Evolutionary conservation across 495 filamentous ascomycete genomes (phyloP), one percentile per base, ranked within the genome.

Genomic region (Penicillium desertorum): DNA sequence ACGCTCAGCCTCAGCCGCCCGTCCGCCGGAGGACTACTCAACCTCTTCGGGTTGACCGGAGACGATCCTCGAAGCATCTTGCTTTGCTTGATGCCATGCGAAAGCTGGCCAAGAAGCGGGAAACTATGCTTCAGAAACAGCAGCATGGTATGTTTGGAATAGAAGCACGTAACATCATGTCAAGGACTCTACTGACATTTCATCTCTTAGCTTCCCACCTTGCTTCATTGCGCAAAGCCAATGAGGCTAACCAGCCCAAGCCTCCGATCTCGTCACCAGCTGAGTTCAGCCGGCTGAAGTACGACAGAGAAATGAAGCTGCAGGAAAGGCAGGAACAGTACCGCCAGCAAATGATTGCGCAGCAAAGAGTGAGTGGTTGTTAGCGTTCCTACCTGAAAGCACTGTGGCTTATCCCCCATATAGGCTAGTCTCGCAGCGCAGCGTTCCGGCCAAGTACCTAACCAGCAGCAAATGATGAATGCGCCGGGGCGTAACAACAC

Each of bases 1-100:
- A 76, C 52, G 74, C 82, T 39, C 82, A 81, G 17, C 71, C 83
- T 1, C 76, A 83, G 29, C 76, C 80, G 10, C 83, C 86, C 32
- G 66, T 87, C 27, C 79, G 86, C 36, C 79, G 88, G 34, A 81
- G 86, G 46, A 86, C 86, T 5, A 88, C 88, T 0, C 86, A 87
- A 39, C 86, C 86, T 55, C 72, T 90, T 11, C 84, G 88, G 23
- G 92, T 98, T 47, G 92, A 97, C 57, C 84, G 92, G 53, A 81
- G 91, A 56, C 83, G 90, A 64, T 91, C 91, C 50, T 89, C 88
- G 22, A 89, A 88, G 60, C 89, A 96, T 63, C 79, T 98, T 55
- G 88, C 88, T 19, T 77, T 98, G 51, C 86, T 98, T 69, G 94
- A 98, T 73, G 88, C 87, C 4, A 96, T 98, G 89, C 85, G 92